phyloP scores from a whole-genome alignment of 768 basidiomycete species.

The Agrocybe chaxingu region DNA sequence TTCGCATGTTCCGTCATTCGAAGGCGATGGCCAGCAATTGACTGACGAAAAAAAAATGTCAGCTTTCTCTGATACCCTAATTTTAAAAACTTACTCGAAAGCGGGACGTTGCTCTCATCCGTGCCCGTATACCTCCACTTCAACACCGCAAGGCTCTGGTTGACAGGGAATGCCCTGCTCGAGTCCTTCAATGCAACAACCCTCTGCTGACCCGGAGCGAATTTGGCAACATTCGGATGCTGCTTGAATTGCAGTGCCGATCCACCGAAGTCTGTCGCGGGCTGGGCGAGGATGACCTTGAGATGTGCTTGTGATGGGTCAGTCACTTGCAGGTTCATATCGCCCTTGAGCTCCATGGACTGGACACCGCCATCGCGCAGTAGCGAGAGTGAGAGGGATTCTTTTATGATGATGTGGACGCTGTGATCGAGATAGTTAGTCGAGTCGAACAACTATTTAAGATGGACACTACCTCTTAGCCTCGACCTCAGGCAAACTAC shows the following conservation, averaged over 20 bases:
- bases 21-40: constrained; percentile 95
- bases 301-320: constrained; percentile 73
- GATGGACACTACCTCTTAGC: constrained; percentile 58
- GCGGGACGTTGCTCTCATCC: constrained; percentile 88
- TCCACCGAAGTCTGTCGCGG: constrained; percentile 56
- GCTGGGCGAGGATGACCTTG: constrained; percentile 58
- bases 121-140: constrained; percentile 91
- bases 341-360: constrained; percentile 89
- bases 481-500: constrained; percentile 71
- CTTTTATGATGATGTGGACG: constrained; percentile 83
- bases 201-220: constrained; percentile 58
- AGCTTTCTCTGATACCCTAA: not conserved
- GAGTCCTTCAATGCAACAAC: constrained; percentile 83
- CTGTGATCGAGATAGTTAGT: constrained; percentile 34
- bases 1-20: constrained; percentile 88
- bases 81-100: constrained; percentile 67
- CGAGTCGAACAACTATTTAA: too few species aligned
- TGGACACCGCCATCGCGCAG: constrained; percentile 90
- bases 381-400: constrained; percentile 76
- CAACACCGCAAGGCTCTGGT: constrained; percentile 81
- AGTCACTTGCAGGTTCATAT: constrained; percentile 87
- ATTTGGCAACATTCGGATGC: constrained; percentile 92
- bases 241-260: constrained; percentile 90
- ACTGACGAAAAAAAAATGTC: constrained; percentile 43
- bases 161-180: constrained; percentile 80